A percentile compares a stretch with the other conserved stretches of the same genome.
Evolutionary conservation across 805 yeast genomes (phyloP).

Genomic region (Hanseniaspora meyeri): DNA sequence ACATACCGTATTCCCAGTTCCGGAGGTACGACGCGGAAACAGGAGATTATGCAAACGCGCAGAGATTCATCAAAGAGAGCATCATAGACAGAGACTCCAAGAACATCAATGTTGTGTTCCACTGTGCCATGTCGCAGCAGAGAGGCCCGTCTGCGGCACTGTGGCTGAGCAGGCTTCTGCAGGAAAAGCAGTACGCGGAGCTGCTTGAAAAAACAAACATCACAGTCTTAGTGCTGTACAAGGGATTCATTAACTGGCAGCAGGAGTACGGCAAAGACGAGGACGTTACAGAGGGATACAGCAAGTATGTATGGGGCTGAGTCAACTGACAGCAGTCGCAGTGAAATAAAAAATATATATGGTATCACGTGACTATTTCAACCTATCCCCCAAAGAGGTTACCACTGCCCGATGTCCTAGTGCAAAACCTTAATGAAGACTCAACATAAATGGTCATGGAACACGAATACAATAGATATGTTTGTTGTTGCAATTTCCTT

Average conservation of each 20-base stretch:
- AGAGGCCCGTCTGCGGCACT: constrained; percentile 82
- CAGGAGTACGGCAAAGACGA: constrained; percentile 54
- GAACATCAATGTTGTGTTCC: constrained; percentile 54
- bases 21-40: background rate
- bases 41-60: constrained; percentile 42
- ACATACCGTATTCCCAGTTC: constrained; percentile 21
- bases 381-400: no score
- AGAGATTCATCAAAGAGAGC: constrained; percentile 27
- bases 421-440: no score
- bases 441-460: no score
- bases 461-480: no score
- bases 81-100: constrained; percentile 21
- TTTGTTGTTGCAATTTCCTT: no score
- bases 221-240: constrained; percentile 58
- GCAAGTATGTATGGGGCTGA: constrained; percentile 32
- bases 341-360: no score
- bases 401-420: no score
- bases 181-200: constrained; percentile 17
- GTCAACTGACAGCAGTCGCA: no score
- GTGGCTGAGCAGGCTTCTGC: constrained; percentile 34
- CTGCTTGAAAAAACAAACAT: constrained; percentile 24
- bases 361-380: no score
- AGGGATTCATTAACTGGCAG: constrained; percentile 86
- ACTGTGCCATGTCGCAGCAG: constrained; percentile 82
- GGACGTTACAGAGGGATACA: constrained; percentile 49